phyloP scores from a whole-genome alignment of 352 stramenopile genomes.

The Globisporangium splendens region DNA sequence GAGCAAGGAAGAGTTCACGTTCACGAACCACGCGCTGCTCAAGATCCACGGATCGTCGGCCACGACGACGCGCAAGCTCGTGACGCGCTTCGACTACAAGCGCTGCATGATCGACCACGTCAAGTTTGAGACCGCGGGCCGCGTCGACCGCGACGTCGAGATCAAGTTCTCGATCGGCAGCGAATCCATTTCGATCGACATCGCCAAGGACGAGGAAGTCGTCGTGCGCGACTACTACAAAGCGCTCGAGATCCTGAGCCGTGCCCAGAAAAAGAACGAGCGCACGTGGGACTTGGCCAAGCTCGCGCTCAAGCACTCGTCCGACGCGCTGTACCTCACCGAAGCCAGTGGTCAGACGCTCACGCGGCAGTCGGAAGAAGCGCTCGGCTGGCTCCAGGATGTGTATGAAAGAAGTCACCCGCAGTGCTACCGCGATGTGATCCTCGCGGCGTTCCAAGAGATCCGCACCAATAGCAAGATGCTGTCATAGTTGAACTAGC shows the following conservation, averaged over 20 bases:
- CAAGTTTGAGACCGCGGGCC: conserved; percentile 40
- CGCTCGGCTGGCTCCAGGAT: conserved; percentile 39
- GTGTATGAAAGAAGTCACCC: conserved; percentile 46
- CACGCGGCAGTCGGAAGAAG: conserved; percentile 37
- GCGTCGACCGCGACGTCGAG: conserved; percentile 45
- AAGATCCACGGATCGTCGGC: conserved; percentile 30
- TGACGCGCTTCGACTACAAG: conserved; percentile 36
- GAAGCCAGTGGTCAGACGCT: conserved; percentile 41
- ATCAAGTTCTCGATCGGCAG: conserved; percentile 32
- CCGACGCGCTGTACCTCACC: conserved; percentile 34
- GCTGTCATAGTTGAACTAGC: neutral
- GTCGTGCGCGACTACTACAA: conserved; percentile 36
- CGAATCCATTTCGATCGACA: conserved; percentile 24
- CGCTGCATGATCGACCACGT: conserved; percentile 19
- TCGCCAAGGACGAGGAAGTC: conserved; percentile 26
- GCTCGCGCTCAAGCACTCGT: conserved; percentile 35
- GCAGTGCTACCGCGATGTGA: conserved; percentile 53
- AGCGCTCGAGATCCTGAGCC: conserved; percentile 45
- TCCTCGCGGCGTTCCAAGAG: conserved; percentile 29
- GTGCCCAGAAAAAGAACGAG: conserved; percentile 35
- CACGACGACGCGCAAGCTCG: conserved; percentile 41
- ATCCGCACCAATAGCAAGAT: conserved; percentile 8
- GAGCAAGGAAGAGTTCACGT: conserved; percentile 54
- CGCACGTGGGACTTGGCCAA: conserved; percentile 46
- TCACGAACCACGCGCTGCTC: conserved; percentile 60